These are phyloP conservation scores for Pholiota microspora DNA, from an alignment of 768 basidiomycete genomes.

Conservation along the genomic window DNA sequence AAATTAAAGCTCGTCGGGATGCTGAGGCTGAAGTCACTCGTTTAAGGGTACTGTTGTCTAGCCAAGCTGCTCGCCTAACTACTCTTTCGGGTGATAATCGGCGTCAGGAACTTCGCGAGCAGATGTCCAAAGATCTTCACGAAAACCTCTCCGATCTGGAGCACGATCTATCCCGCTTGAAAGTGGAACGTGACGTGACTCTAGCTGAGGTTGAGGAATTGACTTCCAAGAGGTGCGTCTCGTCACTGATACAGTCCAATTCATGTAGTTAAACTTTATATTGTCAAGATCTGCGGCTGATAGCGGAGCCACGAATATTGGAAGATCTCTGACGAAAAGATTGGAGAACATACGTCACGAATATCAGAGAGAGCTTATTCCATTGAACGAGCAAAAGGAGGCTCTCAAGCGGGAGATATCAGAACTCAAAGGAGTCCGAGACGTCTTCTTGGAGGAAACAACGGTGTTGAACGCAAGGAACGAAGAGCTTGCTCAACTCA, in stretches of 20 bases:
- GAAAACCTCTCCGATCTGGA: conserved; percentile 78
- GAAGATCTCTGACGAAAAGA: conserved; percentile 77
- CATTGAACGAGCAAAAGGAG: conserved; percentile 82
- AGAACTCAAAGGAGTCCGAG: conserved; percentile 84
- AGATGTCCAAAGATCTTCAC: conserved; percentile 75
- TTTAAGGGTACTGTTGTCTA: conserved; percentile 80
- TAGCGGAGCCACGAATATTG: conserved; percentile 43
- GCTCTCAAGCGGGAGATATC: conserved; percentile 74
- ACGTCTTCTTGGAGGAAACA: conserved; percentile 88
- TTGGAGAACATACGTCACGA: conserved; percentile 85
- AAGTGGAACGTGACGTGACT: conserved; percentile 87
- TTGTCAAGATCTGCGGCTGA: conserved; percentile 31
- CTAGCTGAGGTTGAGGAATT: conserved; percentile 94
- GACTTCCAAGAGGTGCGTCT: conserved; percentile 65
- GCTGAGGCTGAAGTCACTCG: conserved; percentile 91
- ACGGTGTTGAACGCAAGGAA: conserved; percentile 88
- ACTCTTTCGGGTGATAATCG: conserved; percentile 80
- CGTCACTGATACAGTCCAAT: conserved; percentile 1
- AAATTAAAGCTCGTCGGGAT: conserved; percentile 83
- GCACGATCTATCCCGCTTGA: conserved; percentile 81
- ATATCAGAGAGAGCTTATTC: conserved; percentile 84
- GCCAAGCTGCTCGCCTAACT: conserved; percentile 84
- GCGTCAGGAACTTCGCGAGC: conserved; percentile 74
- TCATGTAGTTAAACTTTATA: conserved; percentile 15
- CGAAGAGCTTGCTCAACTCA: conserved; percentile 88